Conservation (phyloP, 768 basidiomycete species). For the Pholiota conissans region DNA sequence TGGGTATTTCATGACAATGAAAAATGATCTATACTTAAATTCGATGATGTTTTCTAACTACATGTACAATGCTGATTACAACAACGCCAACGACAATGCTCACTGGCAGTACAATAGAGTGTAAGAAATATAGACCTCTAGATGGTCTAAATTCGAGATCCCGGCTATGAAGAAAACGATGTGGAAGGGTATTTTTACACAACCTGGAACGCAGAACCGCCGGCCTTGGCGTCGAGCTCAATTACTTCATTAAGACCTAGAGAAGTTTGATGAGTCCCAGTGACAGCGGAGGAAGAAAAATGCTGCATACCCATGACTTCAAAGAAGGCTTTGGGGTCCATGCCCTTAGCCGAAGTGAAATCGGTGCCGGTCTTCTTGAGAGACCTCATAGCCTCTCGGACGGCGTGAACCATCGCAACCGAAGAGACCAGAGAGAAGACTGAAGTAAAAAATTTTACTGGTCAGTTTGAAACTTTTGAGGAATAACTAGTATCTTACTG, state of each 20-base stretch:
- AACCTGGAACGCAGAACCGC: slow-evolving; percentile 56
- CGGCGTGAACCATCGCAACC: slow-evolving; percentile 74
- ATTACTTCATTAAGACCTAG: slow-evolving; percentile 55
- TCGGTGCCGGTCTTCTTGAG: slow-evolving; percentile 80
- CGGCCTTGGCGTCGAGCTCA: slow-evolving; percentile 54
- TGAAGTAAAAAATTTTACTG: slow-evolving; percentile 20
- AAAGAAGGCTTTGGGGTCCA: slow-evolving; percentile 80
- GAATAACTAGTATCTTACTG: slow-evolving; percentile 43
- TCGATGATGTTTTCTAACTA: not conserved
- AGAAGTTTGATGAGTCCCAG: not conserved
- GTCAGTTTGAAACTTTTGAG: not conserved
- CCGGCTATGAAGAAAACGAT: not conserved
- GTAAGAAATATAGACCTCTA: not conserved
- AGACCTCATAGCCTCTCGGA: slow-evolving; percentile 72
- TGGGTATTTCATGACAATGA: not conserved
- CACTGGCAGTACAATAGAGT: not conserved
- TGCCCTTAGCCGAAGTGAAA: slow-evolving; percentile 54
- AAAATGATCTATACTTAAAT: not conserved
- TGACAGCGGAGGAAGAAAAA: not conserved
- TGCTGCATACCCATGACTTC: slow-evolving; percentile 63
- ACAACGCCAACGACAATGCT: not conserved
- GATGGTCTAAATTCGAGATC: not conserved
- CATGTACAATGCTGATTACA: not conserved
- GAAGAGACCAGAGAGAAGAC: slow-evolving; percentile 78
- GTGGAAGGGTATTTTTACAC: slow-evolving; percentile 33